Evolutionary conservation across 2,329 filamentous ascomycete species (phyloP), one percentile per base, ranked within the genome.

Genomic region (Oidium heveae): DNA sequence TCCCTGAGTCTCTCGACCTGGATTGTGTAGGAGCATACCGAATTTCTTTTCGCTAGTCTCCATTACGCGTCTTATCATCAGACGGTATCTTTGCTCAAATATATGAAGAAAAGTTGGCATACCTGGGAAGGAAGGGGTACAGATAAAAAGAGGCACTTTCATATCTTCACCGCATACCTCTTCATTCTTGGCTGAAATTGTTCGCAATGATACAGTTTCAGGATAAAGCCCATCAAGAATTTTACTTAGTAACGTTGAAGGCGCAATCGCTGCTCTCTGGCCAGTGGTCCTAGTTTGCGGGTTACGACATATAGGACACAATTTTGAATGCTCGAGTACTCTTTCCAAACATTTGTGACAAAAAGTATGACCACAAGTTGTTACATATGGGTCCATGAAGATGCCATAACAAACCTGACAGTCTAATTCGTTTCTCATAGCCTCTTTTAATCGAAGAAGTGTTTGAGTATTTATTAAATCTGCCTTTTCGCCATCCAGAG

Each of bases 21-120:
- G 70, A 59, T 81, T 84, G 58, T 80, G 79, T 63, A 85, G 74
- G 18, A 94, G 74, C 84, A 94, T 94, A 24, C 88, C 88, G 63
- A 95, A 94, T 24, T 78, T 84, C 15, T 77, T 72, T 57, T 82
- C 77, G 0, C 79, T 78, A 55, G 62, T 70, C 58, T 87, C 82
- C 54, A 93, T 70, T 0, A 79, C 82, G 37, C 86, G 77, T 50
- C 82, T 75, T 39, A 94, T 82, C 86, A 94, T 91, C n/a, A 91
- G 72, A 8, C 86, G 78, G 64, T 94, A 94, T 7, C 84, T 76
- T n/a, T 85, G 84, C 65, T 94, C 88, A 63, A 94, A 94, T n/a
- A 95, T 77, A 61, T 93, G 84, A 2, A 94, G 70, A 60, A 91
- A 91, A 0, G 85, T 88, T 0, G 83, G 86, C 77, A 89, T 86